phyloP scores from a whole-genome alignment of 495 filamentous ascomycete genomes.

The Penicillium bialowiezense region DNA sequence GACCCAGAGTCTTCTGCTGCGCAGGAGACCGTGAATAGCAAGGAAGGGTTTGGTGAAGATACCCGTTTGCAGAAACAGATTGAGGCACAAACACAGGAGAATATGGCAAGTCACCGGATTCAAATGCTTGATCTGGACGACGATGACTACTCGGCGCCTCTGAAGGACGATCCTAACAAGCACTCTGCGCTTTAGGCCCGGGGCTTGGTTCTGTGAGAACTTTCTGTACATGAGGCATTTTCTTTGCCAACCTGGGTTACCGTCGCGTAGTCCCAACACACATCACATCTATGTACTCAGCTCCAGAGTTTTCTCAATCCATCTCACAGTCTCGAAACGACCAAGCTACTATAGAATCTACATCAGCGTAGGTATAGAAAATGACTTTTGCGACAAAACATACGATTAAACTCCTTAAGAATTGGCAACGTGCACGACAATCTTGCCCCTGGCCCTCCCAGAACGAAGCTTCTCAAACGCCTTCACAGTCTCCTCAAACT shows the following conservation, averaged over 20 bases:
- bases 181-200: constrained; percentile 17
- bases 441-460: constrained; percentile 62
- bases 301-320: too few species aligned
- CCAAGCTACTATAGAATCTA: too few species aligned
- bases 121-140: constrained; percentile 24
- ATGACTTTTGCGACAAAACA: too few species aligned
- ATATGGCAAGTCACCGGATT: constrained; percentile 30
- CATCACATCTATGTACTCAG: too few species aligned
- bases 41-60: constrained; percentile 36
- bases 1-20: constrained; percentile 34
- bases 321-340: too few species aligned
- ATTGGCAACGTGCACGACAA: constrained; percentile 54
- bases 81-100: constrained; percentile 53
- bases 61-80: constrained; percentile 40
- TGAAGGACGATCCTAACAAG: constrained; percentile 18
- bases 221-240: too few species aligned
- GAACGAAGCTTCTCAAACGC: constrained; percentile 61
- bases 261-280: too few species aligned
- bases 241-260: too few species aligned
- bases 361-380: too few species aligned
- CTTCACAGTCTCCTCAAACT: constrained; percentile 57
- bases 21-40: constrained; percentile 26
- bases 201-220: too few species aligned
- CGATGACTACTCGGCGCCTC: constrained; percentile 18
- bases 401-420: too few species aligned